These are phyloP conservation scores for Amanita thiersii DNA, from an alignment of 768 basidiomycete species.

Conservation along the genomic window DNA sequence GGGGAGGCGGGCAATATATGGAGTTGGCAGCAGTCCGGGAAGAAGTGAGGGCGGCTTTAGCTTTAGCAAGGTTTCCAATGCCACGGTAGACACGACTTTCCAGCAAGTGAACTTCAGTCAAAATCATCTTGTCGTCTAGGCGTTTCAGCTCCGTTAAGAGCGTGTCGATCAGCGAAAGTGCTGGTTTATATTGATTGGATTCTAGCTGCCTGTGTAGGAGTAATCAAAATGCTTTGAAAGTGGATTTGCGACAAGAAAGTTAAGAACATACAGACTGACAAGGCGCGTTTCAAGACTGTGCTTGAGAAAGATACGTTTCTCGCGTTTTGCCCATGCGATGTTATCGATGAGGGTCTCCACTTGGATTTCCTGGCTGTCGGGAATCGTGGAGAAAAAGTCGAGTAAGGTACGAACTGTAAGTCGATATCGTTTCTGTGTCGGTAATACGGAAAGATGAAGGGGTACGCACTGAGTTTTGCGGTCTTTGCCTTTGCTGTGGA, in stretches of 20 bases:
- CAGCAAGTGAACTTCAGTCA: slow-evolving; percentile 93
- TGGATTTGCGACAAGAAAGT: background rate
- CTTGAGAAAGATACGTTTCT: slow-evolving; percentile 94
- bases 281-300: slow-evolving; percentile 90
- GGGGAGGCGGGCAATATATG: slow-evolving; percentile 68
- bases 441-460: background rate
- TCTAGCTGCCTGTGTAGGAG: too few relatives aligned
- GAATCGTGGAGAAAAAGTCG: slow-evolving; percentile 78
- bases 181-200: slow-evolving; percentile 64
- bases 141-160: slow-evolving; percentile 89
- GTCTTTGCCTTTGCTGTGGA: slow-evolving; percentile 97
- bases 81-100: slow-evolving; percentile 90
- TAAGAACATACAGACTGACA: slow-evolving; percentile 55
- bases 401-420: slow-evolving; percentile 82
- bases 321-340: slow-evolving; percentile 84
- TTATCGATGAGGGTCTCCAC: slow-evolving; percentile 85
- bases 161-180: slow-evolving; percentile 73
- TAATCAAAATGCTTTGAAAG: slow-evolving; percentile 10
- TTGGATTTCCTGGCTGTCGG: slow-evolving; percentile 65
- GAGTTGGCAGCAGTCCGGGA: slow-evolving; percentile 91
- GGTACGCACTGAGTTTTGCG: slow-evolving; percentile 80
- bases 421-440: background rate
- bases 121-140: slow-evolving; percentile 95
- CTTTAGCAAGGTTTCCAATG: slow-evolving; percentile 80
- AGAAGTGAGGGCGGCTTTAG: slow-evolving; percentile 88